phyloP scores from a whole-genome alignment of 768 basidiomycete species.

The Neoboletus subvelutipes region DNA sequence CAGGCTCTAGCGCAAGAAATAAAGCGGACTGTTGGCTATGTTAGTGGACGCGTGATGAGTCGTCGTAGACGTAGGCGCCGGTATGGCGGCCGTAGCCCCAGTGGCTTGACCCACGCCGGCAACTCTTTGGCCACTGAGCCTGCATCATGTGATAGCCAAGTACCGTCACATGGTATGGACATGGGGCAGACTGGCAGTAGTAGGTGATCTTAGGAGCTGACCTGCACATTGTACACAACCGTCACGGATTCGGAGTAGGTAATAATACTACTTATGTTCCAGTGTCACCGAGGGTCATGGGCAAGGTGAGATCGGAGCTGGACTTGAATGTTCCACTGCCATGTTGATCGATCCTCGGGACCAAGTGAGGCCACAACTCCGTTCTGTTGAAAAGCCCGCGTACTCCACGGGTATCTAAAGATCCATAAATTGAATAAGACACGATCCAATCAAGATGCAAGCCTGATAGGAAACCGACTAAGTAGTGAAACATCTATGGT shows the following conservation, averaged over 20 bases:
- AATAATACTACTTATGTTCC: too few relatives aligned
- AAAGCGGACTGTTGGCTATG: background rate
- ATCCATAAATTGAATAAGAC: background rate
- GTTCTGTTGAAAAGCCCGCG: background rate
- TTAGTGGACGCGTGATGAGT: background rate
- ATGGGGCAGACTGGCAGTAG: too few relatives aligned
- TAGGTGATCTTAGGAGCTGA: background rate
- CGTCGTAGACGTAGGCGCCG: background rate
- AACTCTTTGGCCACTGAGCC: background rate
- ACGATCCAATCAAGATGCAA: constrained; percentile 1
- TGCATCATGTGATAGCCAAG: background rate
- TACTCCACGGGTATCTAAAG: background rate
- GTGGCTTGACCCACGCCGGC: background rate
- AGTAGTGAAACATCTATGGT: constrained; percentile 20
- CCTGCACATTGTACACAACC: background rate
- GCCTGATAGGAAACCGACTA: constrained; percentile 4
- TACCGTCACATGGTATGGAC: background rate
- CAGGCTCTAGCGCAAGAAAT: background rate
- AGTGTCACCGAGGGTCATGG: background rate
- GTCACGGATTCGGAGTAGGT: background rate
- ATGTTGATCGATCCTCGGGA: background rate
- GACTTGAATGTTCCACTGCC: background rate
- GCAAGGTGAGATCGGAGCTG: background rate
- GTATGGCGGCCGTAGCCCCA: background rate
- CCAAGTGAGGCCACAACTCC: background rate